A percentile compares a stretch with the other conserved stretches of the same genome.
Conservation (phyloP, 805 yeast species). For the Lachancea quebecensis region DNA sequence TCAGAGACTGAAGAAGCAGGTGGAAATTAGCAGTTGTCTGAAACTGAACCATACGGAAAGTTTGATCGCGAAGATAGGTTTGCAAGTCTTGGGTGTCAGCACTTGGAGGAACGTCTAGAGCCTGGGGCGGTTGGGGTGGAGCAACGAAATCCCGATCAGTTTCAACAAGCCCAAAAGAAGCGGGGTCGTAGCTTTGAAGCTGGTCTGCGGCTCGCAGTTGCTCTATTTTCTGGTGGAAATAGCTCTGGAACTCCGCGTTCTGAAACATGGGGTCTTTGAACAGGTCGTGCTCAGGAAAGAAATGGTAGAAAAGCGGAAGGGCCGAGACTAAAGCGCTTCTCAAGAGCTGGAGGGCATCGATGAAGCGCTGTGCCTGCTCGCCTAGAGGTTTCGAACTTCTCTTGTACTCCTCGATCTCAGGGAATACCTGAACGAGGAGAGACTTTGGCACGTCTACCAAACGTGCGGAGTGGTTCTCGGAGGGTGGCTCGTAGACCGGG, state of each 20-base stretch:
- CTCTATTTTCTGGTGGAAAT: slow-evolving; percentile 13
- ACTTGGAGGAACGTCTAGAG: not conserved
- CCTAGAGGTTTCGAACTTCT: slow-evolving; percentile 11
- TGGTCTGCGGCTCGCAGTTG: slow-evolving; percentile 2
- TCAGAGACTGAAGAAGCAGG: slow-evolving; percentile 17
- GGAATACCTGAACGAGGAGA: slow-evolving; percentile 24
- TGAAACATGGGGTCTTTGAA: slow-evolving; percentile 21
- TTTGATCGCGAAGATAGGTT: slow-evolving; percentile 10
- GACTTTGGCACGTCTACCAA: slow-evolving; percentile 19
- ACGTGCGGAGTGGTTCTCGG: slow-evolving; percentile 13
- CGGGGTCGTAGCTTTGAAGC: slow-evolving; percentile 2
- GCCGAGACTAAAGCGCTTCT: slow-evolving; percentile 20
- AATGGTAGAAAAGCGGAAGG: slow-evolving; percentile 23
- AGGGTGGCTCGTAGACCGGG: slow-evolving; percentile 9
- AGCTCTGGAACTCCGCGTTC: slow-evolving; percentile 21
- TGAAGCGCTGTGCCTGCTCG: slow-evolving; percentile 14
- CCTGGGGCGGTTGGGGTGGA: not conserved
- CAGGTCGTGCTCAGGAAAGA: slow-evolving; percentile 29
- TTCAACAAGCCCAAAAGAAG: not conserved
- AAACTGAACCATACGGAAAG: slow-evolving; percentile 22
- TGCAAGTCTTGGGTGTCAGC: not conserved
- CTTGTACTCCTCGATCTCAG: slow-evolving; percentile 25
- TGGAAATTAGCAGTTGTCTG: slow-evolving; percentile 27
- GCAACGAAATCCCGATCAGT: not conserved
- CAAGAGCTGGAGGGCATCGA: slow-evolving; percentile 18